Base-by-base conservation (phyloP, 2,329 filamentous ascomycete genomes). In the Hirsutella rhossiliensis region DNA sequence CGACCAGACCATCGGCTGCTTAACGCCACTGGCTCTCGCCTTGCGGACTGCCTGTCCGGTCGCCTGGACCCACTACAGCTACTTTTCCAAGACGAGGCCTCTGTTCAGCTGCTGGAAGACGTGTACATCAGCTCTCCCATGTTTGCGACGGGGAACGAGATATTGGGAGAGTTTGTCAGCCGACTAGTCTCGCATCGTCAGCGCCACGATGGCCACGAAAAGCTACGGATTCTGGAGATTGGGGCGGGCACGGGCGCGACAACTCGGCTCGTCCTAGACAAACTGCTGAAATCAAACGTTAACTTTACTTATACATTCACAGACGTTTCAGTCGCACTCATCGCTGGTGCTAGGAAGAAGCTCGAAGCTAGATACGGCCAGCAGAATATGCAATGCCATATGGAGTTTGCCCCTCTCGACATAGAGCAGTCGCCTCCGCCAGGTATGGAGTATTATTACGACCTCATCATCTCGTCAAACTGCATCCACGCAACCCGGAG, bases 221-320 rank as follows among this genome's bases (percentile, higher is more conserved):
- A 52, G 4, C 47, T 67, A n/a, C 52, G 55, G 3, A 63, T 71
- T 32, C 56, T 73, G 42, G 66, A 71, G 49, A 47, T 69, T 8
- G 67, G 68, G 0, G 66, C 59, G 0, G 67, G 67, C 11, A 68
- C 65, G 1, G 67, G 68, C 3, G 65, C 62, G 0, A 71, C 68
- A 0, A 65, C 68, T 0, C 49, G 47, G 11, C 43, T 52, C 1
- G 20, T 69, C 2, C 44, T 64, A 0, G 45, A 55, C 0, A 36
- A 45, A 1, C 52, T 71, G 3, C 45, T 43, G 1, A 19, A 19
- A 0, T 18, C 18, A 9, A 28, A 37, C 27, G 19, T 44, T 12
- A 32, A 36, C 11, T 30, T 37, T 13, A 30, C 20, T 6, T 70
- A 71, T 44, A 66, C 62, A 1, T 64, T 69, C 45, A 69, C 67